Base-by-base conservation (phyloP, 2,329 filamentous ascomycete genomes). In the Thelonectria rubi region DNA sequence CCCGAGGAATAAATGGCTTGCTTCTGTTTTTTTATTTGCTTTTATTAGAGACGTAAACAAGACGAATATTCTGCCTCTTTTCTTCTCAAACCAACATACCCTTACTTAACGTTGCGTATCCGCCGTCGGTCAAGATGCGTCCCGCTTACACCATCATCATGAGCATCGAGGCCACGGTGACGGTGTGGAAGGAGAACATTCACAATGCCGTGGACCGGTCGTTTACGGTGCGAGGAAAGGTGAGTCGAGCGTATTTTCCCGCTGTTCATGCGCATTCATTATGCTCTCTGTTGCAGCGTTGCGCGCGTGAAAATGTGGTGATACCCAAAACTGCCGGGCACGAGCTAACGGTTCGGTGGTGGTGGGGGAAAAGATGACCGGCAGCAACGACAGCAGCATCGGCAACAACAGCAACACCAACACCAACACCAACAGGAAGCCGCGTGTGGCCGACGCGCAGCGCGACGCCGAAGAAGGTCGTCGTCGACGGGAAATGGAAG, bases 401-500 rank as follows among this genome's bases (percentile, higher is more conserved):
- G 4, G 7, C 4, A 24, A 7, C 24, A 24, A 24, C 24, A 7
- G 4, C 24, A 24, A 7, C 24, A 24, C 4, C 24, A 2, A 18
- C 15, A 18, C 30, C 15, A 45, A 56, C n/a, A 55, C 45, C 55
- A 21, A 32, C 48, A 14, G 43, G 54, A 12, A 17, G 12, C 10
- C 40, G 15, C 32, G 46, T 7, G 32, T 45, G 30, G n/a, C 18
- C 3, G 50, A 18, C 21, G 59, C 49, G 6, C 34, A 61, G 47
- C 34, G 55, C 3, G 48, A 62, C n/a, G 55, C 50, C 21, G 59
- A 62, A 30, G 59, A 58, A 43, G 58, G 39, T 20, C 58, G 58
- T 4, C 51, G 58, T 4, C 58, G 32, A 30, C 43, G 58, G 30
- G 58, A 60, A 24, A 46, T 46, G 17, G 51, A 55, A 15, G 34